These are phyloP conservation scores for Creolimax fragrantissima DNA, from an alignment of 78 protist species.

Conservation along the genomic window DNA sequence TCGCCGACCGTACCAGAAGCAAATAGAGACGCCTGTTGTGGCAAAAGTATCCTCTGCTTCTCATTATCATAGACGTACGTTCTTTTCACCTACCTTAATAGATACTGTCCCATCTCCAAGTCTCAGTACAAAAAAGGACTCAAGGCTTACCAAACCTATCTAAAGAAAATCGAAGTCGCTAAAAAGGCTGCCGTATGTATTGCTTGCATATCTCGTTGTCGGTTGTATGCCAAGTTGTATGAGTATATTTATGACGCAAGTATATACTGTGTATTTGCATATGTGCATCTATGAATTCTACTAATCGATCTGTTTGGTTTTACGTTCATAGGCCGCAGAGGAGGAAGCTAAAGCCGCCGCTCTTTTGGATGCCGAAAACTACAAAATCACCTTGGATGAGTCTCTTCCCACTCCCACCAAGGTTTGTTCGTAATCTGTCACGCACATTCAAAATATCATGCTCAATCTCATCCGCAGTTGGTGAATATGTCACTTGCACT, in stretches of 20 bases:
- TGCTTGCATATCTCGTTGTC: too few species aligned
- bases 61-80: too few species aligned
- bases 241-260: too few species aligned
- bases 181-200: neutral
- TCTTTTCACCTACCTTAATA: neutral
- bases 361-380: neutral
- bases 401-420: conserved; percentile 36
- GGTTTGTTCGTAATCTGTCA: neutral
- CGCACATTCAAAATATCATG: neutral
- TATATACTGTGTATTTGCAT: too few species aligned
- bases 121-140: neutral
- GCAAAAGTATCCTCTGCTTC: too few species aligned
- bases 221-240: too few species aligned
- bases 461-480: too few species aligned
- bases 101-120: neutral
- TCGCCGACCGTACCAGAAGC: too few species aligned
- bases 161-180: neutral
- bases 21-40: too few species aligned
- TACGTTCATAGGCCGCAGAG: neutral
- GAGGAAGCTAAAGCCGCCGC: neutral
- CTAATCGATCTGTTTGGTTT: too few species aligned
- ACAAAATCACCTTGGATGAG: neutral
- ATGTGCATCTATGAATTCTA: too few species aligned
- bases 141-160: neutral
- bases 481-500: too few species aligned